Evolutionary conservation across 1,284 basidiomycete genomes (phyloP).

Genomic region (Spongiforma sp.): DNA sequence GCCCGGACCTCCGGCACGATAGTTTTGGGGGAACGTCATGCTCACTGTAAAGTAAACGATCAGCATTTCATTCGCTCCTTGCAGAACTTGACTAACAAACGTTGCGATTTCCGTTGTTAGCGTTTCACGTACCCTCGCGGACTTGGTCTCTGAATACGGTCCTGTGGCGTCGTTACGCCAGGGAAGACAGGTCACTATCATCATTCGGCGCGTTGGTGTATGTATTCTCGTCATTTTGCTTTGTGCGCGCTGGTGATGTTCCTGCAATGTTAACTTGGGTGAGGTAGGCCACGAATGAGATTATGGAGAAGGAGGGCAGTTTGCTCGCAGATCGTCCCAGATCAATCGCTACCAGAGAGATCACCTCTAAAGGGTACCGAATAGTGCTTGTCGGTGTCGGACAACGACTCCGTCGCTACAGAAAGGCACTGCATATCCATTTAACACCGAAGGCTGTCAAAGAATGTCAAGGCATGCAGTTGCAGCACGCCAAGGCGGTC

Average conservation of each 20-base stretch:
- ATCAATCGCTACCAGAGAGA: constrained; percentile 20
- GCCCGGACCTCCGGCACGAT: constrained; percentile 29
- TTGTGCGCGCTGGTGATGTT: too few species aligned
- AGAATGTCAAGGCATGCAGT: constrained; percentile 53
- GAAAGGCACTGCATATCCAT: constrained; percentile 57
- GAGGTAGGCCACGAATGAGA: constrained; percentile 37
- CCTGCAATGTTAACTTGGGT: too few species aligned
- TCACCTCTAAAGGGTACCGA: constrained; percentile 24
- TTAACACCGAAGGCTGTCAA: constrained; percentile 53
- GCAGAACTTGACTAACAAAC: too few species aligned
- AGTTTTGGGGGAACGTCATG: constrained; percentile 25
- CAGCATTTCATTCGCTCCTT: too few species aligned
- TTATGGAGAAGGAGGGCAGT: constrained; percentile 33
- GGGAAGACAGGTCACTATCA: constrained; percentile 33
- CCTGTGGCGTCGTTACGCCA: constrained; percentile 38
- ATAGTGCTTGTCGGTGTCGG: constrained; percentile 12
- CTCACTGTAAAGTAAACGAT: constrained; percentile 28
- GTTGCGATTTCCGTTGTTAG: constrained; percentile 17
- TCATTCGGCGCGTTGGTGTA: constrained; percentile 40
- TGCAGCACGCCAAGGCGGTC: constrained; percentile 50
- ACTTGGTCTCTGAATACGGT: constrained; percentile 40
- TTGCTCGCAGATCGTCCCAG: constrained; percentile 31
- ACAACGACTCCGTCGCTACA: constrained; percentile 9
- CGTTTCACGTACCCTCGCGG: constrained; percentile 22
- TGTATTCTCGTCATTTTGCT: neutral